phyloP scores from a whole-genome alignment of 164 flowering plant species.

The Brasenia schreberi region DNA sequence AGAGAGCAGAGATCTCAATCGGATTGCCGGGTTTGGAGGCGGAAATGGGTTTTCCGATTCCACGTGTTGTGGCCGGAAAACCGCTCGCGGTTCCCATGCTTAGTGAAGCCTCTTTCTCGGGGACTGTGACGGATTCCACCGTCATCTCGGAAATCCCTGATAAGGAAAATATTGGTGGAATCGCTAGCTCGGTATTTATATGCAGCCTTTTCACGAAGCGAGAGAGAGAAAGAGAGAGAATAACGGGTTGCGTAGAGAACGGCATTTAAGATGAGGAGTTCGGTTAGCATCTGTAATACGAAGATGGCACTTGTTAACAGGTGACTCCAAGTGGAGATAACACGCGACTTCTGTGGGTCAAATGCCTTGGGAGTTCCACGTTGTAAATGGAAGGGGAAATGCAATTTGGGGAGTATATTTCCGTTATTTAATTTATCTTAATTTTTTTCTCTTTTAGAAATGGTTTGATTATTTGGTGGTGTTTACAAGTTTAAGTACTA shows the following conservation, averaged over 20 bases:
- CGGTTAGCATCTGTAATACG: too few relatives aligned
- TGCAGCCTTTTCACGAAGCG: not conserved
- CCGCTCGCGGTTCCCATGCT: not conserved
- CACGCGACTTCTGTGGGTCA: too few relatives aligned
- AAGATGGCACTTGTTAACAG: too few relatives aligned
- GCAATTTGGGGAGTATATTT: too few relatives aligned
- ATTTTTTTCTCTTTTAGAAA: too few relatives aligned
- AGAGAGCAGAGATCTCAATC: not conserved
- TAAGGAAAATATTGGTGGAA: not conserved
- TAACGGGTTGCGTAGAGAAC: not conserved
- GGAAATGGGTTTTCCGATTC: not conserved
- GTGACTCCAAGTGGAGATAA: too few relatives aligned
- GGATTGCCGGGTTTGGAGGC: not conserved
- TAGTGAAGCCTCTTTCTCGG: not conserved
- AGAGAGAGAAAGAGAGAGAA: not conserved
- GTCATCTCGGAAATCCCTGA: not conserved
- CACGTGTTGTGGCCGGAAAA: not conserved
- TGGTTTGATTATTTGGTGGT: too few relatives aligned
- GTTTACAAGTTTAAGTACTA: too few relatives aligned
- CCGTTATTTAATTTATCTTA: too few relatives aligned
- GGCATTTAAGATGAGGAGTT: too few relatives aligned
- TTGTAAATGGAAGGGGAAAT: too few relatives aligned
- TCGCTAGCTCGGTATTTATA: not conserved
- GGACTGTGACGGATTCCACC: not conserved
- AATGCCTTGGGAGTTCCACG: too few relatives aligned